phyloP scores from a whole-genome alignment of 306 rosid species.

The Canavalia ensiformis region DNA sequence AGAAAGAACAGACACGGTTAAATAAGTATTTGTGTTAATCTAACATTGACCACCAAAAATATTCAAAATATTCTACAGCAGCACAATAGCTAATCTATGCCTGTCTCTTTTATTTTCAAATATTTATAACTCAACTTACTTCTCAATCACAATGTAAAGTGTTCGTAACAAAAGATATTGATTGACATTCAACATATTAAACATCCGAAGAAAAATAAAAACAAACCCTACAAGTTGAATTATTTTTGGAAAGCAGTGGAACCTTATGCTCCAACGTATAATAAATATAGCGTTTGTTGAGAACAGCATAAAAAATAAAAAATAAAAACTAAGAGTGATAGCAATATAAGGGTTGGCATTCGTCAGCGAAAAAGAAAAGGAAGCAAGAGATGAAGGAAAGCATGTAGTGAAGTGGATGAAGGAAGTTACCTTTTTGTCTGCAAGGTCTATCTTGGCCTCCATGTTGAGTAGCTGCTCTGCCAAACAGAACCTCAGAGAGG shows the following conservation, averaged over 20 bases:
- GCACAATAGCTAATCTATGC: neutral
- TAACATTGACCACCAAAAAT: neutral
- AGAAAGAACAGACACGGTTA: neutral
- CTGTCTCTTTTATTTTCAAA: neutral
- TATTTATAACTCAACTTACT: neutral
- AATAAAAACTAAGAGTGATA: no score
- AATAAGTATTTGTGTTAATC: neutral
- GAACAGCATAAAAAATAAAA: no score
- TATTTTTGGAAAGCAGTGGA: neutral
- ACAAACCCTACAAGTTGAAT: neutral
- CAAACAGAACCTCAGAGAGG: no score
- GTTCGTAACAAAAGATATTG: no score
- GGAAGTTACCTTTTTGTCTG: slow-evolving; percentile 66
- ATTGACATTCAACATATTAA: neutral
- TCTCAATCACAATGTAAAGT: no score
- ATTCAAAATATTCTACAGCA: neutral
- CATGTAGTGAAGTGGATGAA: neutral
- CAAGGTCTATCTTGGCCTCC: slow-evolving; percentile 66
- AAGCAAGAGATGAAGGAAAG: no score
- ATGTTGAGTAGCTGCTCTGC: slow-evolving; percentile 18
- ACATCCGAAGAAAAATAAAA: neutral
- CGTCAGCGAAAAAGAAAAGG: neutral
- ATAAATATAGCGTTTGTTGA: no score
- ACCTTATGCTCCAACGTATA: no score
- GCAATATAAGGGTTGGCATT: no score